Conservation (phyloP, 78 protist species). For the Parvularia atlantis region DNA sequence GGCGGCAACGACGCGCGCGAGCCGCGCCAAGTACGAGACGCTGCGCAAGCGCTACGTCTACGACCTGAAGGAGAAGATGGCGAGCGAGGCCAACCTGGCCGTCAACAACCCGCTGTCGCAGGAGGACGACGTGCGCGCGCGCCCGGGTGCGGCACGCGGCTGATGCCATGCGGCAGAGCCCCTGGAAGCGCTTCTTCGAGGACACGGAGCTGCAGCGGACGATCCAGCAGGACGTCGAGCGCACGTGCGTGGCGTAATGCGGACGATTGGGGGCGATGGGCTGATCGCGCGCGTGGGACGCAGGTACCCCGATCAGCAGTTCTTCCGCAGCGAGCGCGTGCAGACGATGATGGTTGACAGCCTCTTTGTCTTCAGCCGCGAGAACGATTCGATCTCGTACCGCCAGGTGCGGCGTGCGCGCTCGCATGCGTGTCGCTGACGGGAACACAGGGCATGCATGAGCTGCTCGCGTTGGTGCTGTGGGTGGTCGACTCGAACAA, state of each 20-base stretch:
- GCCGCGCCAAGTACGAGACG: neutral
- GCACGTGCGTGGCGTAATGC: neutral
- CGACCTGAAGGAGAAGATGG: neutral
- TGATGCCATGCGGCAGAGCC: neutral
- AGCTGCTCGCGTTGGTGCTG: constrained; percentile 26
- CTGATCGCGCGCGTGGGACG: neutral
- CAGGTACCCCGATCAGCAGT: constrained; percentile 11
- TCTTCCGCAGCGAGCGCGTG: constrained; percentile 4
- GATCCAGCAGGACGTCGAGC: constrained; percentile 13
- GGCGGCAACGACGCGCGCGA: neutral
- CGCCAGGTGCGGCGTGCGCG: no score
- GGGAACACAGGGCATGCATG: constrained; percentile 60
- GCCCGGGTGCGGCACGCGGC: neutral
- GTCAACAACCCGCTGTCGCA: constrained; percentile 30
- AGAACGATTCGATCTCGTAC: neutral
- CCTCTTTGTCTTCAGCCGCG: constrained; percentile 7
- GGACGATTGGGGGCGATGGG: no score
- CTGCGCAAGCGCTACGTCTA: neutral
- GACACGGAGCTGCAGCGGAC: constrained; percentile 5
- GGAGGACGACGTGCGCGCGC: neutral
- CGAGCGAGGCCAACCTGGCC: neutral
- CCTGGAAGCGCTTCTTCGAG: constrained; percentile 10
- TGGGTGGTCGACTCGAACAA: neutral
- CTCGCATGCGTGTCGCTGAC: no score
- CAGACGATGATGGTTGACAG: neutral